Conservation (phyloP, 148 eudicot species). For the Simmondsia chinensis region DNA sequence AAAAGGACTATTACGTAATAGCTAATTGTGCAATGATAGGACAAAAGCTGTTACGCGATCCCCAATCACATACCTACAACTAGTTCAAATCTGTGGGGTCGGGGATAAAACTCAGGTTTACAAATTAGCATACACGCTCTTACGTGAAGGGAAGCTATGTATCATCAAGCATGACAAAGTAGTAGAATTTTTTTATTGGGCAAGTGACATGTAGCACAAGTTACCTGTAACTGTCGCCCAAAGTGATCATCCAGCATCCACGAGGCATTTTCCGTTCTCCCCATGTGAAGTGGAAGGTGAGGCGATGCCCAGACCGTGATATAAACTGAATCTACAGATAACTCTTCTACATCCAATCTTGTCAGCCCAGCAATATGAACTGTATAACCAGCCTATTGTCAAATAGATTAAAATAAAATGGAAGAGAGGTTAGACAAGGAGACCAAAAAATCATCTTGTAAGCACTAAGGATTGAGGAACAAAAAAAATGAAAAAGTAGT, state of each 20-base stretch:
- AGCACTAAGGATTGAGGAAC: no score
- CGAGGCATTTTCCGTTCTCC: conserved; percentile 62
- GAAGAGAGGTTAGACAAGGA: no score
- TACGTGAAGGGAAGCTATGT: background rate
- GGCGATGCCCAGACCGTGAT: conserved; percentile 94
- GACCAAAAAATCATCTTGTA: no score
- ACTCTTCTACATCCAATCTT: conserved; percentile 72
- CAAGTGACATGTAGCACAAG: background rate
- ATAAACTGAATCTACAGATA: conserved; percentile 65
- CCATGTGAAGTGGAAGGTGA: conserved; percentile 86
- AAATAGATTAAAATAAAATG: background rate
- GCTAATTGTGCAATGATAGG: no score
- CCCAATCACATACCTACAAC: no score
- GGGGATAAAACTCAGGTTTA: no score
- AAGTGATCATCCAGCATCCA: conserved; percentile 63
- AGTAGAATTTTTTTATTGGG: background rate
- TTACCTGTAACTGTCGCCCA: conserved; percentile 80
- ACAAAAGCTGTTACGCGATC: no score
- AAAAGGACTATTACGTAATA: no score
- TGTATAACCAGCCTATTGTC: conserved; percentile 68
- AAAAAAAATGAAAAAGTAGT: no score
- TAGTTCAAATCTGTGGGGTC: no score
- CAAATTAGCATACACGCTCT: no score
- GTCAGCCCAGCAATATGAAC: conserved; percentile 87
- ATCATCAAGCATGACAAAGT: background rate